Base-by-base conservation (phyloP, 176 grass and related monocot species). In the Olyra latifolia region DNA sequence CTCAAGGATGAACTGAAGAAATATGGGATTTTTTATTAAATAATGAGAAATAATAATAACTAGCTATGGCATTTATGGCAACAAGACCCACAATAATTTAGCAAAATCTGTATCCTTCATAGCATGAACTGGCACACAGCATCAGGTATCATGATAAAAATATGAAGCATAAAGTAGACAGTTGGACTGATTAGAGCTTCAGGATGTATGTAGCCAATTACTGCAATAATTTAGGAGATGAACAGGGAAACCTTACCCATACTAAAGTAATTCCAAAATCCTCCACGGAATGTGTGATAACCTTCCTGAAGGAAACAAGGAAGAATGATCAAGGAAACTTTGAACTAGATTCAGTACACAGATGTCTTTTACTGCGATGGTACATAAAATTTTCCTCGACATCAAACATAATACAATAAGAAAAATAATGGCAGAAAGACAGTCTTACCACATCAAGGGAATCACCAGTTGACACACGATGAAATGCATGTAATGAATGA, bases 251-350 rank as follows among this genome's bases (percentile, higher is more conserved):
- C 46, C 85, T 88, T 87, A 97, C 91, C 91, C 91, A 97, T 94
- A 74, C 91, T 97, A 72, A 97, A 97, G 57, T 94, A 97, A 74
- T 97, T 97, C 94, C 94, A 97, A 62, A 97, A 97, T 58, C 94
- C 94, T 30, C 94, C 91, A 19, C 87, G 91, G 45, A 90, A 92
- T 87, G 94, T 94, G 66, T 97, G 85, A 76, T 88, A 82, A 73
- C 91, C 91, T 85, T 94, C 94, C 94, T 97, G 83, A 52, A 72
- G 54, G 81, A 61, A 76, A 78, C 56, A 97, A 80, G 58, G 23
- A 79, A 90, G 38, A 74, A 65, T 49, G 8, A 67, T 43, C 17
- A 15, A 62, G 27, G 28, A 49, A 60, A 35, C 74, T 30, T 69
- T 64, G 19, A 78, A 66, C 54, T 59, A 40, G 48, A 86, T 72